Base-by-base conservation (phyloP, 306 rosid genomes). In the Corylus heterophylla region DNA sequence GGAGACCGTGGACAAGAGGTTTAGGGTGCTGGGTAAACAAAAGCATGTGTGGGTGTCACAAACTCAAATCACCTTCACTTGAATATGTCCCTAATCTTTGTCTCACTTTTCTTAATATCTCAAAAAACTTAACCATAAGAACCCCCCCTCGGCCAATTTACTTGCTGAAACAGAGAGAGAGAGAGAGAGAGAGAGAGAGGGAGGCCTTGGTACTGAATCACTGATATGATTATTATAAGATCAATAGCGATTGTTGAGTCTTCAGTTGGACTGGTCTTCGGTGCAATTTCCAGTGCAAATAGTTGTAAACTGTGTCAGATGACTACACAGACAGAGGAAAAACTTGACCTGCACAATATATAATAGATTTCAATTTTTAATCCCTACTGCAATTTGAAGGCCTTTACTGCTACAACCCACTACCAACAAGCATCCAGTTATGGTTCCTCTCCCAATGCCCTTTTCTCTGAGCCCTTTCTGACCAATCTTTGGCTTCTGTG, bases 231-330 rank as follows among this genome's bases (percentile, higher is more conserved):
- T 22, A 22, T 39, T 37, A 27, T 1, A 39, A 67, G 48, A 39
- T 39, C 29, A 10, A 67, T 39, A 42, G 70, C 37, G 20, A 67
- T 18, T 42, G 51, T 75, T 47, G 37, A 67, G 79, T 68, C 61
- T 64, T 14, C 56, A 56, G 74, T 79, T 78, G 87, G 88, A 82
- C 88, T 74, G 62, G 91, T 86, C 88, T 77, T 83, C 4, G 89
- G 79, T 82, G 55, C 86, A 88, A 86, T 82, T 89, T 64, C 86
- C 89, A 45, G 77, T 52, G 85, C 50, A 62, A 68, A 77, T 56
- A 66, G 54, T 71, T 83, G 82, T 80, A 87, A 85, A 77, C 68
- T 18, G 61, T 87, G 88, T 80, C 82, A 72, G 90, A 75, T 25
- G 22, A 47, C 56, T 14, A 54, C 61, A 6, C 25, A 39, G 42